Percentiles rank a stretch among this genome's conserved stretches.
Conservation (phyloP, 148 eudicot genomes). For the Beta vulgaris region DNA sequence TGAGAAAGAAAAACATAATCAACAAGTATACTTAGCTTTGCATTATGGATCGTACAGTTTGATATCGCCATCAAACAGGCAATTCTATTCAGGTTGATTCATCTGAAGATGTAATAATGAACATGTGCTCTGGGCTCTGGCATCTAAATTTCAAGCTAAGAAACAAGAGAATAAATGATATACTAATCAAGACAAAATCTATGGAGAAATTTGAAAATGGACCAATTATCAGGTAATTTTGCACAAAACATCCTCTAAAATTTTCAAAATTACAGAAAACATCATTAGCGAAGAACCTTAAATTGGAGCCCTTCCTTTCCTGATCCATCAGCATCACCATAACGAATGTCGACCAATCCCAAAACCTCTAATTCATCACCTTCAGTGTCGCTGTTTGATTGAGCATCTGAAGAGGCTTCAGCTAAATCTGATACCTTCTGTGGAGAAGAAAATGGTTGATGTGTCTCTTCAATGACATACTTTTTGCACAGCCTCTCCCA, state of each 20-base stretch:
- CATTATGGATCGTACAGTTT: not conserved
- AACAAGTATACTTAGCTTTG: not conserved
- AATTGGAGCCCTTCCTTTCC: slow-evolving; percentile 68
- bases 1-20: not conserved
- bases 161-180: not conserved
- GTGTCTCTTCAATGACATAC: slow-evolving; percentile 39
- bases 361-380: slow-evolving; percentile 71
- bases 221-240: too few relatives aligned
- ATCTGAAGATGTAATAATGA: not conserved
- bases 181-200: not conserved
- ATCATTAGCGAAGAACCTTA: slow-evolving; percentile 46
- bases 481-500: slow-evolving; percentile 80
- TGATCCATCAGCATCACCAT: slow-evolving; percentile 51
- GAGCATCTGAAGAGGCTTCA: slow-evolving; percentile 27
- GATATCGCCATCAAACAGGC: not conserved
- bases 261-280: slow-evolving; percentile 16
- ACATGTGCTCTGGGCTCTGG: too few relatives aligned
- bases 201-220: too few relatives aligned
- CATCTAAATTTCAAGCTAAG: not conserved
- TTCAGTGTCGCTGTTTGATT: slow-evolving; percentile 25
- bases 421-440: slow-evolving; percentile 25
- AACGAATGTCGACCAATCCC: slow-evolving; percentile 64
- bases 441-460: slow-evolving; percentile 25
- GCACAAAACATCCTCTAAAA: too few relatives aligned
- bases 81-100: not conserved